Evolutionary conservation across 345 rosid genomes (phyloP), one percentile per base, ranked within the genome.

Genomic region (Eucalyptus curtisii): DNA sequence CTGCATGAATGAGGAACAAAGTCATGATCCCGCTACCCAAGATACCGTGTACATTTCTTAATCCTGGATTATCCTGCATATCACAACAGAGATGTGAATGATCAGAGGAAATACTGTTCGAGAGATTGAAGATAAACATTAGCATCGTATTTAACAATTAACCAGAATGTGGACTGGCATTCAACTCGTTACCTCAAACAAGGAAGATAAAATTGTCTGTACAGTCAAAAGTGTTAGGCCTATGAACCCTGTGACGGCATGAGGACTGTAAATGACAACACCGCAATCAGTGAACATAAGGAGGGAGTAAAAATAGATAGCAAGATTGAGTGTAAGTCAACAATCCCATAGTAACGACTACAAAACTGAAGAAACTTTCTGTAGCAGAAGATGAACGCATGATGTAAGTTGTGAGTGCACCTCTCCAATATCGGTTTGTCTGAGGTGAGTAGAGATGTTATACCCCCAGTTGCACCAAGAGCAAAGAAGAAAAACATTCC

Each of bases 401-500:
- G 3, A 59, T 64, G 44, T 40, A 55, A 33, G 16, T n/a, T 19
- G 30, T 86, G 42, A 45, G 40, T 1, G 44, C 40, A 94, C 99
- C 99, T 96, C 91, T 96, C 96, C 3, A 96, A 93, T 86, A 98
- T 95, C 25, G 98, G 97, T 90, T 91, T 96, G 87, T 93, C 97
- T 0, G 99, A 96, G 86, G 99, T 96, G 89, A 96, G 96, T 49
- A 98, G 95, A 82, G 99, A 94, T 87, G 93, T 96, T 42, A 98
- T 17, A 80, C 99, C 99, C 86, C 99, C 99, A 2, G 97, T 96
- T 52, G 99, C 99, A 84, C 99, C 99, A 48, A 96, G 95, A 13
- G 98, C 93, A 89, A 98, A 98, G 93, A 96, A 98, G 97, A 97
- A 94, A 92, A 96, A 98, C 99, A 98, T 96, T 48, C 98, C 99